These are phyloP conservation scores for Tricholoma matsutake DNA, from an alignment of 768 basidiomycete species.

Conservation along the genomic window DNA sequence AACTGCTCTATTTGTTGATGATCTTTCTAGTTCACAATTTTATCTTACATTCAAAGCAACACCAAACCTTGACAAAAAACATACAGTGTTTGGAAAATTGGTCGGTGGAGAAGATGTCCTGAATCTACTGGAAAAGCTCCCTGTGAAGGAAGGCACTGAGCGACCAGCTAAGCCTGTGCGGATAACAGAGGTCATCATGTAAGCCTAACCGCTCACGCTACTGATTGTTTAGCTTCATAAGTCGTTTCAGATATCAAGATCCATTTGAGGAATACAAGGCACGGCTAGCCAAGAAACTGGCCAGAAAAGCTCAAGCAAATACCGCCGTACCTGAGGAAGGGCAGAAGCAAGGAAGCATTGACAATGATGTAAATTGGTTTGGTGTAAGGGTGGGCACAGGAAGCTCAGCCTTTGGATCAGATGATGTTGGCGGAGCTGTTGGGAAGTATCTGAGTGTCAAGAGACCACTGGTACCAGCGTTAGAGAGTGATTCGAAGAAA, in stretches of 20 bases:
- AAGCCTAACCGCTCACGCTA: slow-evolving; percentile 24
- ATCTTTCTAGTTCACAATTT: slow-evolving; percentile 73
- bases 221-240: slow-evolving; percentile 4
- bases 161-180: slow-evolving; percentile 81
- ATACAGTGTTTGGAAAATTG: slow-evolving; percentile 95
- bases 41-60: slow-evolving; percentile 86
- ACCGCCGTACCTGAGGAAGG: slow-evolving; percentile 28
- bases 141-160: slow-evolving; percentile 81
- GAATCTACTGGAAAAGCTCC: slow-evolving; percentile 76
- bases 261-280: slow-evolving; percentile 93
- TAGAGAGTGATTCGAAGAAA: slow-evolving; percentile 56
- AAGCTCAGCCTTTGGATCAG: slow-evolving; percentile 27
- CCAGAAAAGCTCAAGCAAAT: slow-evolving; percentile 45
- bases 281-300: slow-evolving; percentile 76
- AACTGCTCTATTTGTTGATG: background rate
- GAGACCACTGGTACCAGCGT: slow-evolving; percentile 32
- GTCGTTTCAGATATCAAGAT: slow-evolving; percentile 71
- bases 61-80: slow-evolving; percentile 87
- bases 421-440: slow-evolving; percentile 47
- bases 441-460: slow-evolving; percentile 76
- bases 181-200: slow-evolving; percentile 89
- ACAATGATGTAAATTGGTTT: slow-evolving; percentile 84
- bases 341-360: slow-evolving; percentile 41
- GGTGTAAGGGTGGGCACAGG: slow-evolving; percentile 75
- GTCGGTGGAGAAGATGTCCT: slow-evolving; percentile 95